Conservation (phyloP, 179 eudicot species). For the Drosera spatulata region DNA sequence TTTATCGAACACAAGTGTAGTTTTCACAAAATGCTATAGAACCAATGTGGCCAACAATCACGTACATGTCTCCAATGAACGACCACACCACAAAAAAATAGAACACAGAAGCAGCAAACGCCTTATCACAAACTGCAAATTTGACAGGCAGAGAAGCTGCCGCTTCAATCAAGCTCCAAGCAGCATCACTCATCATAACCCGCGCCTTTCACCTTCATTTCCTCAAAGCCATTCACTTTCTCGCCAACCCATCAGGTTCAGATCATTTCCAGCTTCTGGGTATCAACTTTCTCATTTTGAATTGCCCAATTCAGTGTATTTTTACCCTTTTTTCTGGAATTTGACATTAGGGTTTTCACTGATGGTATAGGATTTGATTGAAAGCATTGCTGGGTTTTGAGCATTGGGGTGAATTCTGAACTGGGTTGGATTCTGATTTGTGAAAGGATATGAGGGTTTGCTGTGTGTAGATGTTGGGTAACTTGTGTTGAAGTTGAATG, state of each 20-base stretch:
- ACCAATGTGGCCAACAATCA: no score
- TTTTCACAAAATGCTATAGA: no score
- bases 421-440: conserved; percentile 10
- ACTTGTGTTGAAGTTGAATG: conserved; percentile 20
- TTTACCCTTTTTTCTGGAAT: background rate
- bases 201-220: background rate
- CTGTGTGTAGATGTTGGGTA: background rate
- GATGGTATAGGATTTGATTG: background rate
- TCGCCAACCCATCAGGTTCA: background rate
- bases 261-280: conserved; percentile 4
- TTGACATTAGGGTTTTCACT: background rate
- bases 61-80: no score
- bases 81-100: no score
- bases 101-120: background rate
- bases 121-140: conserved; percentile 33
- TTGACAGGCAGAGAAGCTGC: conserved; percentile 45
- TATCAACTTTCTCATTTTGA: background rate
- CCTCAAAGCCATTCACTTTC: conserved; percentile 5
- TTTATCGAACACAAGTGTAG: no score
- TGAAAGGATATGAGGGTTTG: no score
- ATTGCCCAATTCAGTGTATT: conserved; percentile 1
- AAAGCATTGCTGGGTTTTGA: conserved; percentile 1
- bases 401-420: conserved; percentile 7
- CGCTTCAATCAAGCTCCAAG: conserved; percentile 27
- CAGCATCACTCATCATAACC: background rate